phyloP scores from a whole-genome alignment of 768 basidiomycete genomes.

The Phylloporus scabripes region DNA sequence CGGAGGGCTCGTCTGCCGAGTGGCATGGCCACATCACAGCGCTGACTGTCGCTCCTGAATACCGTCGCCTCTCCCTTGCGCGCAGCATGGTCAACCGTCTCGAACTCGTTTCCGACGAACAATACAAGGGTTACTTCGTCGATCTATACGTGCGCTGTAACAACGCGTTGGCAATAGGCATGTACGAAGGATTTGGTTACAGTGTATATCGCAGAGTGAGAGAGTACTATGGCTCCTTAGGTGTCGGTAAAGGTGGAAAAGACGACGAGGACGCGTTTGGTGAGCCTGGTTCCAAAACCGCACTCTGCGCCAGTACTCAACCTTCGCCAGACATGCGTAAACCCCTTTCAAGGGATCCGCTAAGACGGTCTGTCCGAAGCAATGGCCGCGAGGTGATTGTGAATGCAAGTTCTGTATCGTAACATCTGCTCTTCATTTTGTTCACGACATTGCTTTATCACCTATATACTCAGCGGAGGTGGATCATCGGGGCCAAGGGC shows the following conservation, averaged over 20 bases:
- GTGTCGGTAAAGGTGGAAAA: conserved; percentile 65
- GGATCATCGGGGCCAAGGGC: conserved; percentile 41
- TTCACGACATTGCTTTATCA: conserved; percentile 4
- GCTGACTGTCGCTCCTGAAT: conserved; percentile 89
- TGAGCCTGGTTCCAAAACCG: conserved; percentile 35
- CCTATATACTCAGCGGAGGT: conserved; percentile 41
- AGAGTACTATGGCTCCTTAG: conserved; percentile 83
- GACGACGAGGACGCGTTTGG: conserved; percentile 92
- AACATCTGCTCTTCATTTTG: conserved; percentile 9
- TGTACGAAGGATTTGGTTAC: conserved; percentile 94
- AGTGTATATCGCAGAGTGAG: conserved; percentile 87
- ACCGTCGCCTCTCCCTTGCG: conserved; percentile 83
- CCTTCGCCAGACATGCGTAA: conserved; percentile 59
- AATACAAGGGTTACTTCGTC: conserved; percentile 84
- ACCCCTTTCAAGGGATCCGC: conserved; percentile 57
- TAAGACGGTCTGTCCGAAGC: conserved; percentile 58
- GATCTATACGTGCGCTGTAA: conserved; percentile 93
- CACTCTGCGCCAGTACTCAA: background rate
- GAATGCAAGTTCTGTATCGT: conserved; percentile 35
- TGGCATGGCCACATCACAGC: conserved; percentile 97
- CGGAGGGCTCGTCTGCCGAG: conserved; percentile 68
- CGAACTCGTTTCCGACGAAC: conserved; percentile 77
- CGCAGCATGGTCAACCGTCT: conserved; percentile 82
- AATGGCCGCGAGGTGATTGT: conserved; percentile 74
- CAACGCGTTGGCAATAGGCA: conserved; percentile 74